Evolutionary conservation across 805 yeast genomes (phyloP), one percentile per base, ranked within the genome.

Genomic region (Yamadazyma olivae): DNA sequence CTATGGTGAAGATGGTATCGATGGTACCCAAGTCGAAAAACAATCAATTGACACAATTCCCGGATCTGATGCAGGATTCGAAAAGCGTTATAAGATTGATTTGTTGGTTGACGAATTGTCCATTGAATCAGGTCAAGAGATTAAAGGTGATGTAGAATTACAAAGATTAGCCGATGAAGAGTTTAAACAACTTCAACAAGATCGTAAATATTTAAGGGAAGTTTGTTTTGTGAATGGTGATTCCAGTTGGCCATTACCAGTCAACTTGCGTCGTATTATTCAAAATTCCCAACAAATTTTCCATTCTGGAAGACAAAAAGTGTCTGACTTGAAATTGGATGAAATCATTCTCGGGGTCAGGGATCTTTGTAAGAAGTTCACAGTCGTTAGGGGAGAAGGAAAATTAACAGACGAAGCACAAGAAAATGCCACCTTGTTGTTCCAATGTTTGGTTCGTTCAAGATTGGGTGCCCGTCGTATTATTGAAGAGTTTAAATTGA

Each of bases 1-100:
- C 42, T 93, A 93, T 56, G 99, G 99, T 73, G 99, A 93, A 64
- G 99, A 93, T 69, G 99, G 99, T 66, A 74, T 93, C 53, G 99
- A 93, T 71, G 99, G 96, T 55, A 85, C 97, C 19, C 95, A 90
- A 57, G 97, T 93, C 43, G 99, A 93, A 62, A 89, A 86, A 57
- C 99, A 93, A 67, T 78, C 95, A 8, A 77, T 93, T 39, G 99
- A 93, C 57, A 86, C 97, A 2, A 85, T 93, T 53, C 95, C 97
- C 23, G 97, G 97, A 12, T 83, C 95, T 9, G 87, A 86, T 59
- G 79, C 66, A 9, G 76, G 83, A 5, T 93, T 93, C 57, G 96
- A 83, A 49, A 75, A 72, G 53, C 79, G 90, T 44, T 93, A 86
- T 67, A 79, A 86, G 59, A 79, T 93, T 41, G 97, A 93, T 61